A percentile compares a stretch with the other conserved stretches of the same genome.
Evolutionary conservation across 805 yeast species (phyloP).

Genomic region (Spathaspora passalidarum): DNA sequence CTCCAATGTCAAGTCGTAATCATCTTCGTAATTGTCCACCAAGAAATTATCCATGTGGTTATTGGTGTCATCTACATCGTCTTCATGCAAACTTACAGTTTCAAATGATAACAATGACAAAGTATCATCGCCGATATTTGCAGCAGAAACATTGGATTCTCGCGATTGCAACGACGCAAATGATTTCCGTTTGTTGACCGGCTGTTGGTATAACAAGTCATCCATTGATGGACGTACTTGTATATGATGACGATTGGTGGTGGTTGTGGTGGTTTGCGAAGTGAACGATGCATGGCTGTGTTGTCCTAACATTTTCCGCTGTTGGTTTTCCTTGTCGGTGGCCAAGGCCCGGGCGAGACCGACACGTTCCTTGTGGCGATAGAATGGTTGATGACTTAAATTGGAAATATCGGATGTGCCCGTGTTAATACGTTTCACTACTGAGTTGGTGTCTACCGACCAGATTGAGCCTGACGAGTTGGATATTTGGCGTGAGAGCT

Average conservation of each 20-base stretch:
- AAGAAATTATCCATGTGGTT: conserved; percentile 35
- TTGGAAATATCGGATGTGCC: not conserved
- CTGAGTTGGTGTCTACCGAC: conserved; percentile 30
- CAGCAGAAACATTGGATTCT: conserved; percentile 22
- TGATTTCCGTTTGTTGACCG: conserved; percentile 13
- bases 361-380: conserved; percentile 15
- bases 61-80: conserved; percentile 10
- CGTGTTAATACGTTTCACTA: conserved; percentile 1
- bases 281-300: not conserved
- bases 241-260: conserved; percentile 9
- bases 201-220: conserved; percentile 11
- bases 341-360: conserved; percentile 42
- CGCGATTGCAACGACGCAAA: conserved; percentile 31
- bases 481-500: not conserved
- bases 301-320: conserved; percentile 11
- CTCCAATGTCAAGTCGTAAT: conserved; percentile 59
- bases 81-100: conserved; percentile 18
- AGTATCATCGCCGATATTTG: conserved; percentile 25
- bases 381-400: not conserved
- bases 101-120: conserved; percentile 37
- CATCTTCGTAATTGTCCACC: conserved; percentile 41
- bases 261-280: conserved; percentile 10
- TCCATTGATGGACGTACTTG: conserved; percentile 26
- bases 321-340: conserved; percentile 23
- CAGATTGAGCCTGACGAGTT: conserved; percentile 25